Evolutionary conservation across 2,329 filamentous ascomycete genomes (phyloP).

Genomic region (Coleophoma eucalyptorum): DNA sequence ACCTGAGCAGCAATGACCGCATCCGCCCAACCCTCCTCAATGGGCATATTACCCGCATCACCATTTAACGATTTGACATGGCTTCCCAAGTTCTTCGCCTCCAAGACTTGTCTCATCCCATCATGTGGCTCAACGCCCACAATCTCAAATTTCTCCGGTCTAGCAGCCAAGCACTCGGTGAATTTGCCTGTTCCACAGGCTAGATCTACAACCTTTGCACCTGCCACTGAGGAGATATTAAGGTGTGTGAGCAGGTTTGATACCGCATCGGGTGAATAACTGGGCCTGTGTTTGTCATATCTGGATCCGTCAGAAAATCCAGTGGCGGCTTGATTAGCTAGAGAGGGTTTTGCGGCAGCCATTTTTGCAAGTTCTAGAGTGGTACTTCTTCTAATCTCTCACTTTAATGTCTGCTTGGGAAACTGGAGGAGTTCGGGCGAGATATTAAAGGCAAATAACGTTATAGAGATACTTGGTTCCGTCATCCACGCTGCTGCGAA

Average conservation of each 20-base stretch:
- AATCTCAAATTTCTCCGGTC: conserved; percentile 56
- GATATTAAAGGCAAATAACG: too few relatives aligned
- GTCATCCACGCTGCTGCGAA: too few relatives aligned
- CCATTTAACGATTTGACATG: conserved; percentile 46
- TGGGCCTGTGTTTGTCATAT: conserved; percentile 67
- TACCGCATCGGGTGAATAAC: conserved; percentile 58
- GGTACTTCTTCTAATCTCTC: too few relatives aligned
- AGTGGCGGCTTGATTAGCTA: conserved; percentile 18
- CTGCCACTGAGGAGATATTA: conserved; percentile 40
- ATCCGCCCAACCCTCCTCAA: conserved; percentile 57
- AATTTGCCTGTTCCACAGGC: conserved; percentile 70
- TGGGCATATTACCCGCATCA: conserved; percentile 51
- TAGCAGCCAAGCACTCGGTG: conserved; percentile 55
- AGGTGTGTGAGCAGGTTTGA: conserved; percentile 52
- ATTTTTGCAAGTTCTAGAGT: neutral
- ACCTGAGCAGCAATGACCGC: conserved; percentile 43
- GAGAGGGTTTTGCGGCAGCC: conserved; percentile 5
- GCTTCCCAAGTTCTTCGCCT: conserved; percentile 49
- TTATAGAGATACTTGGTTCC: too few relatives aligned
- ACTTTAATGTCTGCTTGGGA: too few relatives aligned
- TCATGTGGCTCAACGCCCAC: conserved; percentile 61
- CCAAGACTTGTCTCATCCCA: conserved; percentile 61
- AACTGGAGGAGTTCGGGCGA: too few relatives aligned
- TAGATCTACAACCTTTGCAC: conserved; percentile 56
- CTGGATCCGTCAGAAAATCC: conserved; percentile 61